Percentiles rank a stretch among this genome's conserved stretches.
Evolutionary conservation across 371 early-diverging fungal genomes (phyloP).

Genomic region (Parasitella parasitica): DNA sequence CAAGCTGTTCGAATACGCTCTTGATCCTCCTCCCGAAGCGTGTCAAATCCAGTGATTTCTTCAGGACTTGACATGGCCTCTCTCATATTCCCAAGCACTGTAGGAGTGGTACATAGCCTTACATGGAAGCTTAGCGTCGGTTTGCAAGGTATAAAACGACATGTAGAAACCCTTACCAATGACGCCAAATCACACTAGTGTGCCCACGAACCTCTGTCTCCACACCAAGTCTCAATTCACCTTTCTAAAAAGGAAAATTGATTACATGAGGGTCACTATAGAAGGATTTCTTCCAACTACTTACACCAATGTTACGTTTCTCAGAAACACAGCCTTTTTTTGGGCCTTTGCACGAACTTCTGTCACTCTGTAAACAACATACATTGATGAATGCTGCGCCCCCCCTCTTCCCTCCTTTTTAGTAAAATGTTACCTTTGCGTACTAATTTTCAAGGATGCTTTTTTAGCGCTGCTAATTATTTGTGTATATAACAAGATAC

Average conservation of each 20-base stretch:
- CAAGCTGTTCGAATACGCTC: slow-evolving; percentile 18
- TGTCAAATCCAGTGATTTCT: slow-evolving; percentile 14
- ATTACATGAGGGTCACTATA: not conserved
- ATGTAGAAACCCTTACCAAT: too few species aligned
- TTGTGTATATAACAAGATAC: not conserved
- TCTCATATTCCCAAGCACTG: slow-evolving; percentile 24
- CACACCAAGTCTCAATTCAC: slow-evolving; percentile 25
- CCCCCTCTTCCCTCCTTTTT: not conserved
- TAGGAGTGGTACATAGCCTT: slow-evolving; percentile 24
- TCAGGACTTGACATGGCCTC: slow-evolving; percentile 1
- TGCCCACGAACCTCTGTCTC: too few species aligned
- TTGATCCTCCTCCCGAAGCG: slow-evolving; percentile 17
- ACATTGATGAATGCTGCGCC: not conserved
- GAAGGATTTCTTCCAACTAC: not conserved
- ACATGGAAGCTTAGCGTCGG: too few species aligned
- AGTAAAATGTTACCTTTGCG: not conserved
- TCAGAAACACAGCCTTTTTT: not conserved
- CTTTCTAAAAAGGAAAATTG: slow-evolving; percentile 12
- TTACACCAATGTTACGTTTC: not conserved
- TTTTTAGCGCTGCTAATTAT: not conserved
- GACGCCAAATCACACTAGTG: slow-evolving; percentile 20
- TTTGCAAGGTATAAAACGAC: too few species aligned
- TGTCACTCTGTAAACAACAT: not conserved
- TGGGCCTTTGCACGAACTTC: not conserved
- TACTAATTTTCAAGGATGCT: not conserved